Base-by-base conservation (phyloP, 768 basidiomycete genomes). In the Russula abietina region DNA sequence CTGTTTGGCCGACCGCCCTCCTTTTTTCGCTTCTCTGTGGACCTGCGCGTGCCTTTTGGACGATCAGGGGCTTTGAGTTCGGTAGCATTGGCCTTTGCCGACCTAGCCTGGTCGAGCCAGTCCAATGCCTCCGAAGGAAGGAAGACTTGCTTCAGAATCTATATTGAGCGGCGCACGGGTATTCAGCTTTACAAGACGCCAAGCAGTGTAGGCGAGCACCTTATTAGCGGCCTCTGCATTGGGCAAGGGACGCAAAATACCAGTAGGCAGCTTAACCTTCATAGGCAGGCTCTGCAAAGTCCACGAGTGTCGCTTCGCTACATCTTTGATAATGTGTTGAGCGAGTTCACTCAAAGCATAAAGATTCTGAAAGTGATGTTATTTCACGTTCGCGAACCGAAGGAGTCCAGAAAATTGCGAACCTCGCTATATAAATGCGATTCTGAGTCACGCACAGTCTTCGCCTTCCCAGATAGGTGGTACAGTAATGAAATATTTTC, bases 341-440 rank as follows among this genome's bases (percentile, higher is more conserved):
- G 96, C 88, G 9, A 98, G 79, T 69, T 99, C 97, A 67, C 89
- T 86, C 61, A 92, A 78, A 10, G 85, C 80, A 70, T 97, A 98
- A 45, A 99, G 77, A 71, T 92, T 90, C 95, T 97, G 67, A 36
- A 26, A 22, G 32, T 51, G 57, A 9, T 11, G 24, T 65, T 41
- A 60, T 43, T 61, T 57, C 10, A 22, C 19, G 49, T 55, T 41
- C 46, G 38, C 16, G 56, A 24, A 55, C 32, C 22, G 38, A 32
- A 14, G 9, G 32, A 30, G 33, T 39, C 26, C 26, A 39, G 17
- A 53, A 19, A 46, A 16, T 1, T 14, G 62, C 75, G 49, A 59
- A 92, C 92, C 78, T 91, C 86, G 74, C 85, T 89, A 64, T 82
- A 80, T 1, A 78, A 73, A 64, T 86, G 80, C 1, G 86, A 85